Base-by-base conservation (phyloP, 352 stramenopile species). In the Phytophthora colocasiae region DNA sequence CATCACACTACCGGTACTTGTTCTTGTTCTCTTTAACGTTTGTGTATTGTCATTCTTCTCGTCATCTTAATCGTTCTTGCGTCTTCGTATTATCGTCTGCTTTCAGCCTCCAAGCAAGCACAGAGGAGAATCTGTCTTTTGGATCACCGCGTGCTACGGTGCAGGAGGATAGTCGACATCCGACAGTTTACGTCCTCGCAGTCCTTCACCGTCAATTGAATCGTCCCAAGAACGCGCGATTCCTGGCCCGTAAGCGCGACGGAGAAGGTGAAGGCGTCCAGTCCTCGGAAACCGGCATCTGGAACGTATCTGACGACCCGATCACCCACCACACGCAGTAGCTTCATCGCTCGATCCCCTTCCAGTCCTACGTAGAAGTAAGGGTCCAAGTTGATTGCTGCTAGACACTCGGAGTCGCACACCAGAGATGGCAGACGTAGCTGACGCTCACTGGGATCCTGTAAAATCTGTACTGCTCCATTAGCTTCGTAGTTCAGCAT, bases 231-330 rank as follows among this genome's bases (percentile, higher is more conserved):
- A n/a, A 87, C 75, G 1, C 36, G 46, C 2, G 78, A 85, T 46
- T 80, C 78, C 24, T 81, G 69, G 1, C 56, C 70, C 1, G 72
- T 75, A 26, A 93, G 54, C 10, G 65, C 63, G 36, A 91, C 80
- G 10, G 77, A 70, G 60, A 81, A 93, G 17, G 83, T 90, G 51
- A 92, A 77, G 19, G 77, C 70, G 44, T 93, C 85, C 0, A 72
- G 31, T 2, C 85, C 85, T 8, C 57, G 63, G 31, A 89, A 92
- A 6, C 64, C 82, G 6, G 55, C 14, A 12, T 86, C 65, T 0
- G 85, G 85, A 1, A 90, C 69, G 57, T 90, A 93, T 51, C 80
- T 80, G 5, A 93, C 64, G n/a, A 78, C 41, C 0, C 81, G 73
- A 36, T 89, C 69, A 0, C 71, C 62, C 4, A 66, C 56, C 8